Percentiles rank a stretch among this genome's conserved stretches.
These are phyloP conservation scores for Moniliella sp. DNA, from an alignment of 1,284 basidiomycete genomes.

Conservation along the genomic window DNA sequence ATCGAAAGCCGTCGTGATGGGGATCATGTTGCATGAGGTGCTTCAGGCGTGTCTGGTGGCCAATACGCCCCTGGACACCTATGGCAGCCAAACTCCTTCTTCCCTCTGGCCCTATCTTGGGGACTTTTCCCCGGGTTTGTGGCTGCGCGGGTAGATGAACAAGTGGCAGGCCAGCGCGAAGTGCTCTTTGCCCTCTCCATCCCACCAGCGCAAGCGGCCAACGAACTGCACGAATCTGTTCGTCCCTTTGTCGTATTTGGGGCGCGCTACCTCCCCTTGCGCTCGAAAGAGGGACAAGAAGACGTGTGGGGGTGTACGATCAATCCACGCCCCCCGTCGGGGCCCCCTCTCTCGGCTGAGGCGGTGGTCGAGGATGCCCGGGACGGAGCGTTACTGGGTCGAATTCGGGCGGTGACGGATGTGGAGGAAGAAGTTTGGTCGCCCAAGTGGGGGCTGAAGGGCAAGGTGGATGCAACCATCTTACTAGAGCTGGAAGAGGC, in stretches of 20 bases:
- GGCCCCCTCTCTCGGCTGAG: no score
- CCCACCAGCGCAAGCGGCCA: constrained; percentile 6
- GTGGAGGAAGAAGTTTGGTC: constrained; percentile 96
- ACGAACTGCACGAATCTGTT: constrained; percentile 8
- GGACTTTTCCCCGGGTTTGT: constrained; percentile 19
- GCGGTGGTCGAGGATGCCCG: no score
- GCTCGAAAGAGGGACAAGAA: no score
- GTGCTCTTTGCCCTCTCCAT: constrained; percentile 12
- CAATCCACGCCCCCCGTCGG: neutral
- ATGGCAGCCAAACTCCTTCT: neutral
- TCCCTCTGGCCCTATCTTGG: constrained; percentile 13
- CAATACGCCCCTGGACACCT: neutral
- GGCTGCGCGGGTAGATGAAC: constrained; percentile 8
- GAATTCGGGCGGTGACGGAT: constrained; percentile 37
- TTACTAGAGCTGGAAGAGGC: constrained; percentile 36
- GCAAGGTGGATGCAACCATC: constrained; percentile 78
- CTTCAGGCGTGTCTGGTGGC: constrained; percentile 23
- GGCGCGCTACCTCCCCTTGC: constrained; percentile 10
- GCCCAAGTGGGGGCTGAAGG: constrained; percentile 78
- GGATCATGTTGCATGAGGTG: constrained; percentile 24
- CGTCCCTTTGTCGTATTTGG: constrained; percentile 19
- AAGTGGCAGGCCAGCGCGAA: constrained; percentile 12
- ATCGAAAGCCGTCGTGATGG: constrained; percentile 18
- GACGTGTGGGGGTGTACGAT: neutral
- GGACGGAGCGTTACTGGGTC: neutral